These are phyloP conservation scores for Coemansia sp. DNA, from an alignment of 192 early-diverging fungal genomes.

Conservation along the genomic window DNA sequence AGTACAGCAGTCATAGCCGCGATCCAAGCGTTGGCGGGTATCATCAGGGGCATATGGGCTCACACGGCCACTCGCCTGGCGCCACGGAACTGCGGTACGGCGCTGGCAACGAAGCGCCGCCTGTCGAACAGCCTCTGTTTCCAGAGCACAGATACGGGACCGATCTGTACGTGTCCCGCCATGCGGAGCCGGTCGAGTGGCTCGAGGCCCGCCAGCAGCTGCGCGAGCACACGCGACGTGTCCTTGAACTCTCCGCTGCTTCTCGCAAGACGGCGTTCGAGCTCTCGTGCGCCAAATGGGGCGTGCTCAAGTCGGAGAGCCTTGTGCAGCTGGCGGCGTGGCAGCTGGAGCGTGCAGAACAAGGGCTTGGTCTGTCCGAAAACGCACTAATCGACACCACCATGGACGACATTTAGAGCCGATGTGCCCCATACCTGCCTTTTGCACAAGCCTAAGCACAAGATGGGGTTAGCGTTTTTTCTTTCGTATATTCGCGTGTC, in stretches of 20 bases:
- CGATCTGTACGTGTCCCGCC: conserved; percentile 37
- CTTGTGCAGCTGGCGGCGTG: conserved; percentile 42
- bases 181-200: conserved; percentile 32
- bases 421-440: too few species aligned
- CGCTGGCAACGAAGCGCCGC: background rate
- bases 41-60: conserved; percentile 16
- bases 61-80: conserved; percentile 34
- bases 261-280: conserved; percentile 41
- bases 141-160: conserved; percentile 23
- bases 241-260: conserved; percentile 26
- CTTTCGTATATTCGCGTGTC: too few species aligned
- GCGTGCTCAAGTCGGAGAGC: conserved; percentile 35
- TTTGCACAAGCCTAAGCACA: too few species aligned
- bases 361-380: conserved; percentile 28
- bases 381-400: conserved; percentile 18
- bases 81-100: background rate
- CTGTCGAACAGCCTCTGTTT: conserved; percentile 13
- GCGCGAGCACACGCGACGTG: conserved; percentile 33
- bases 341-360: conserved; percentile 54
- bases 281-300: conserved; percentile 32
- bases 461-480: background rate
- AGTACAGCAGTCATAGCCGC: conserved; percentile 33
- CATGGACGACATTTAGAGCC: conserved; percentile 20
- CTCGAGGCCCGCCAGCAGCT: conserved; percentile 29
- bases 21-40: conserved; percentile 19